Base-by-base conservation (phyloP, 2,329 filamentous ascomycete species). In the Ambrosiella cleistominuta region DNA sequence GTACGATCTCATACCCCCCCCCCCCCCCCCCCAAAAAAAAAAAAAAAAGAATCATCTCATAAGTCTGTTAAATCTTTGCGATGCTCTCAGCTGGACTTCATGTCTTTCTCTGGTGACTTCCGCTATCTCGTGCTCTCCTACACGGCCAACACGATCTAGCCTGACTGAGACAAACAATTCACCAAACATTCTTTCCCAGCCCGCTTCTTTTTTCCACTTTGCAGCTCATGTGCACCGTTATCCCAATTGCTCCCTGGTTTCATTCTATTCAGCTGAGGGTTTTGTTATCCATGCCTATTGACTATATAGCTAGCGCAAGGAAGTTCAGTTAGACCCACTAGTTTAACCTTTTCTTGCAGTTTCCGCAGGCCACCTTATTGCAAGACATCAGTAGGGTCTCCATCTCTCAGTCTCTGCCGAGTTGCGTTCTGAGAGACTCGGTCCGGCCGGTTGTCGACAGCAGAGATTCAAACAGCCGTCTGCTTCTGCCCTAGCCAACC, bases 41-140 rank as follows among this genome's bases (percentile, higher is more conserved):
- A 47, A 15, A 27, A 27, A 27, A 27, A 47, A 47, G 40, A 47
- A 15, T 17, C n/a, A 47, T 47, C 44, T 6, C 44, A 47, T 47
- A 47, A 15, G n/a, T 17, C 5, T 47, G 44, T 6, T 17, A 47
- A 47, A 27, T 27, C 27, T 27, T 27, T 27, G 27, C 27, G 27
- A 27, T 27, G 27, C 27, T 27, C 27, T 27, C 27, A 27, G 27
- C 27, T 47, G 5, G 44, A 17, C 7, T 47, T 47, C 40, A 42
- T 42, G 40, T 47, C 11, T 47, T 15, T 15, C 47, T 45, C 54
- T 19, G 37, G 47, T 54, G 55, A 53, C 58, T 55, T 37, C 54
- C 53, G 44, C 6, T 47, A 56, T 53, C 54, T 49, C 54, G 55
- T 62, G 59, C 47, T 52, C 11, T 55, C 49, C 40, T 36, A 54